These are phyloP conservation scores for Staphylotrichum longicolle DNA, from an alignment of 495 filamentous ascomycete genomes.

Conservation along the genomic window DNA sequence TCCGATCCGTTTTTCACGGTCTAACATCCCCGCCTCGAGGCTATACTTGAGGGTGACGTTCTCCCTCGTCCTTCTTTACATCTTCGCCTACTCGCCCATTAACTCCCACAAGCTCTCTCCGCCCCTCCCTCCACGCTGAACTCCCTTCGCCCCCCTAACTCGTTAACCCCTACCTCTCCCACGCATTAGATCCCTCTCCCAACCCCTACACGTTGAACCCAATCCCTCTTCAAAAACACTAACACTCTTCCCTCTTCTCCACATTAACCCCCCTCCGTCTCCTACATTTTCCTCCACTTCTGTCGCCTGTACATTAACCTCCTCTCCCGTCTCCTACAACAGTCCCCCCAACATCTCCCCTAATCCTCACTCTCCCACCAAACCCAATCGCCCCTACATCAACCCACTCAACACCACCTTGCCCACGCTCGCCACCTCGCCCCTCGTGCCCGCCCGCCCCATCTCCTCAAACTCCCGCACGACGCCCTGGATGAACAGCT, in stretches of 20 bases:
- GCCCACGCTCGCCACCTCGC: slow-evolving; percentile 77
- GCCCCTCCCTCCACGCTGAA: neutral
- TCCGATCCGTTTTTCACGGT: too few species aligned
- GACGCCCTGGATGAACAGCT: slow-evolving; percentile 78
- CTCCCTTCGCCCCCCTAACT: neutral
- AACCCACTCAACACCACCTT: slow-evolving; percentile 88
- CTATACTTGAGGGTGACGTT: too few species aligned
- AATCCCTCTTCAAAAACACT: too few species aligned
- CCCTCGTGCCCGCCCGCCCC: slow-evolving; percentile 68
- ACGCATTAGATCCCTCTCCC: too few species aligned
- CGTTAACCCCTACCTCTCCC: neutral
- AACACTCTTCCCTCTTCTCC: too few species aligned
- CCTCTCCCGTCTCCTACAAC: neutral
- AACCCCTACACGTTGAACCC: too few species aligned
- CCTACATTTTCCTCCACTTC: too few species aligned
- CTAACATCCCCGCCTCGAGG: too few species aligned
- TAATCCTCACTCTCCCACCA: slow-evolving; percentile 20
- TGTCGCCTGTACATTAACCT: neutral
- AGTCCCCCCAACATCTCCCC: too few species aligned
- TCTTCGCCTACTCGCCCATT: too few species aligned
- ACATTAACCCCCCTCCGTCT: too few species aligned
- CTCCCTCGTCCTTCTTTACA: too few species aligned
- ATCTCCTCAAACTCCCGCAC: slow-evolving; percentile 92
- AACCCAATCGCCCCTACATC: slow-evolving; percentile 48
- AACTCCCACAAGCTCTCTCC: neutral